Evolutionary conservation across 306 rosid species (phyloP), one percentile per base, ranked within the genome.

Genomic region (Vigna reflexopilosa): DNA sequence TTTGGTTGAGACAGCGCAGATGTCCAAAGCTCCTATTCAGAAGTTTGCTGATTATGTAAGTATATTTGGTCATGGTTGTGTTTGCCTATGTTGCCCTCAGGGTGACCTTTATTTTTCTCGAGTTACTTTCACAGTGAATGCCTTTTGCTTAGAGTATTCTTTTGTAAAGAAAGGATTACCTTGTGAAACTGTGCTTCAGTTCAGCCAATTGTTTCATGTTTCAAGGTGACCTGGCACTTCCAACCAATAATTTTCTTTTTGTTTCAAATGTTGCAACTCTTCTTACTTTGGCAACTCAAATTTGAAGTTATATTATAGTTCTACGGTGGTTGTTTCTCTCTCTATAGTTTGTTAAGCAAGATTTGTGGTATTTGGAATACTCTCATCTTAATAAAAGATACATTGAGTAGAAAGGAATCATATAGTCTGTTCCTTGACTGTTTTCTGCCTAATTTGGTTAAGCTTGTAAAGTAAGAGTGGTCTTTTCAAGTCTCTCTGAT

Each of bases 1-100:
- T 86, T 87, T 96, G 89, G 99, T 96, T 55, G 99, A 96, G 93
- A 87, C 93, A 24, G 99, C 99, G 26, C 99, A 96, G 83, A 96
- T 96, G 99, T 91, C 98, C 59, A 96, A 96, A 84, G 99, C 99
- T 64, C 99, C 98, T 36, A 96, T 96, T 82, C 99, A 96, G 91
- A 96, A 96, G 84, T 96, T 96, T 86, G 99, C 99, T 62, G 99
- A 96, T 81, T 96, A 88, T 86, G 99, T 96, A 87, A 93, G 99
- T 84, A 72, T 81, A 72, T 9, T 26, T 81, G 79, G 64, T 56
- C 2, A 9, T 77, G 68, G 72, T 47, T 80, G 75, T 51, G 75
- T 51, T 76, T 67, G 32, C 73, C 52, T 44, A 15, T 64, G 26
- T 73, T 56, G 62, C 79, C 56, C 30, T 61, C 17, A 22, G 54